Percentiles rank a stretch among this genome's conserved stretches.
Conservation (phyloP, 2,329 filamentous ascomycete genomes). For the Phaeosphaeria sp. region DNA sequence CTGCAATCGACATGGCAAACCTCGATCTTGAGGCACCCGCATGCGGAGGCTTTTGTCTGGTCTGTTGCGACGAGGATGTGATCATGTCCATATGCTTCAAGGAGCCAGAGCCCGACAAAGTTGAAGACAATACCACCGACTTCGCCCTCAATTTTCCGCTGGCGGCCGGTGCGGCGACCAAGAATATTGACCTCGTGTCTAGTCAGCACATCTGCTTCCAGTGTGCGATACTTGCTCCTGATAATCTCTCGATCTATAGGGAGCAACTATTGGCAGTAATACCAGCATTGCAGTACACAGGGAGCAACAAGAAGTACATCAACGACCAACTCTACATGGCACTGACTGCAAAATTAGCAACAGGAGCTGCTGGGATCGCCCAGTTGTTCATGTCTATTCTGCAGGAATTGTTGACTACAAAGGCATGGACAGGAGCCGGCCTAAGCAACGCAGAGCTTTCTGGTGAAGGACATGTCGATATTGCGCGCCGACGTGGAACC, state of each 20-base stretch:
- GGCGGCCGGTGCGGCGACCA: conserved; percentile 32
- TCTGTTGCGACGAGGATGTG: conserved; percentile 43
- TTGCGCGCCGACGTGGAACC: conserved; percentile 21
- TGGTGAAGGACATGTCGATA: conserved; percentile 20
- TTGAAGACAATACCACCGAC: conserved; percentile 38
- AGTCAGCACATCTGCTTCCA: conserved; percentile 46
- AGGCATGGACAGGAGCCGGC: conserved; percentile 35
- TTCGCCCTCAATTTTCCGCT: conserved; percentile 45
- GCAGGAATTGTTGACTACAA: conserved; percentile 29
- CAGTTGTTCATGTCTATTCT: conserved; percentile 45
- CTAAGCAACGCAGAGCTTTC: conserved; percentile 7
- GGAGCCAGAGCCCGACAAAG: conserved; percentile 22
- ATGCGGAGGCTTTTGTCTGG: conserved; percentile 34
- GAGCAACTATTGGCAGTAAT: conserved; percentile 37
- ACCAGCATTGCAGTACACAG: conserved; percentile 34
- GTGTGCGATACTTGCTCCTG: conserved; percentile 33
- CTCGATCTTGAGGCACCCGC: conserved; percentile 35
- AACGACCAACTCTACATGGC: conserved; percentile 42
- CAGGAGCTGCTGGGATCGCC: conserved; percentile 35
- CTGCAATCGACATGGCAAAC: conserved; percentile 20
- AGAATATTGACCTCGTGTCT: conserved; percentile 36
- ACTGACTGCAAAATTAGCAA: conserved; percentile 37
- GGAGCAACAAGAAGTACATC: conserved; percentile 42
- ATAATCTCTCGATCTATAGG: conserved; percentile 36
- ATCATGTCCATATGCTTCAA: conserved; percentile 45